Conservation (phyloP, 306 rosid species). For the Mucuna pruriens region DNA sequence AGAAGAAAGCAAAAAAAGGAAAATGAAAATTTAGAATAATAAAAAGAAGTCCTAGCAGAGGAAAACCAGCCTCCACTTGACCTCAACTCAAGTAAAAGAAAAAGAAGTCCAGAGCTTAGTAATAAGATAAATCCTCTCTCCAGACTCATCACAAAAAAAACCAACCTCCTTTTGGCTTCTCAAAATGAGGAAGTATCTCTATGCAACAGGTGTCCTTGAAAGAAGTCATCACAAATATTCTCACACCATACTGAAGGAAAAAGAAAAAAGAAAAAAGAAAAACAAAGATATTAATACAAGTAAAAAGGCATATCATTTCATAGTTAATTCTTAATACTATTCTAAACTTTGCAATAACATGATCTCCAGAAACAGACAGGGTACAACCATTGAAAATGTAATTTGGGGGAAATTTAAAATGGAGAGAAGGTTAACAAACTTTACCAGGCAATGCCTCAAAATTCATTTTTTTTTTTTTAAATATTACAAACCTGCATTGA, state of each 20-base stretch:
- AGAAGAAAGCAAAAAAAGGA: background rate
- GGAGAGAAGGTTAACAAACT: constrained; percentile 6
- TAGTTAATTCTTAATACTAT: background rate
- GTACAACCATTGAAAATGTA: background rate
- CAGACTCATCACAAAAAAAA: constrained; percentile 24
- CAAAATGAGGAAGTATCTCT: constrained; percentile 78
- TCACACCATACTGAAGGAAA: constrained; percentile 65
- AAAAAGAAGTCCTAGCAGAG: background rate
- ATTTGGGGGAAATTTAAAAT: background rate
- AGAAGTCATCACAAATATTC: constrained; percentile 72
- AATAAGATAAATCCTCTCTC: background rate
- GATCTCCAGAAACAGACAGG: constrained; percentile 6
- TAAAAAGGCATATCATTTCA: background rate
- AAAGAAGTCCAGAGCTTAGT: background rate
- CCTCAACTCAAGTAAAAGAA: background rate
- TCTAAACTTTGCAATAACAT: background rate
- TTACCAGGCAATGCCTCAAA: background rate
- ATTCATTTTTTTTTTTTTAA: background rate
- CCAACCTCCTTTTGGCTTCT: constrained; percentile 64
- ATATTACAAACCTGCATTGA: background rate
- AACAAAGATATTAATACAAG: constrained; percentile 27
- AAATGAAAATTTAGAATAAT: background rate
- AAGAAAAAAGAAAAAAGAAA: constrained; percentile 3
- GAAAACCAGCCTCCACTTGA: background rate
- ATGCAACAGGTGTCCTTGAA: constrained; percentile 81